Base-by-base conservation (phyloP, 2,329 filamentous ascomycete species). In the Diaporthe citrichinensis region DNA sequence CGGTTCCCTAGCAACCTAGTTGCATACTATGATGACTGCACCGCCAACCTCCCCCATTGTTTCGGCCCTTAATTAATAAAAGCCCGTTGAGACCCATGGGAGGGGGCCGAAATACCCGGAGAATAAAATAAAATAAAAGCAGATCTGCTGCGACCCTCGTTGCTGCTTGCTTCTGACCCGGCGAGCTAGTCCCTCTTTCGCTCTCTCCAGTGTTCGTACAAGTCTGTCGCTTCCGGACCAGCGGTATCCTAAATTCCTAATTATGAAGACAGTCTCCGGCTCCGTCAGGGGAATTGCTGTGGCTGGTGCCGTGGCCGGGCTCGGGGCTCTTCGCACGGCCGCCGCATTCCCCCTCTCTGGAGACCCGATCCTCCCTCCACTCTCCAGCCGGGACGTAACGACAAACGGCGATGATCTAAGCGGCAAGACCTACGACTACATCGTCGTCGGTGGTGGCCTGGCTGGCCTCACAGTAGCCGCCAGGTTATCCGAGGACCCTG, bases 381-480 rank as follows among this genome's bases (percentile, higher is more conserved):
- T 73, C 7, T 17, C 58, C 2, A 73, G 61, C 36, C 71, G 71
- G 46, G 36, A 65, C 17, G 71, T 73, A 17, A 65, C 58, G 10
- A 10, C n/a, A 4, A 65, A 53, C 20, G 71, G 71, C 12, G 71
- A 55, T 46, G 71, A 65, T 14, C 23, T 73, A 36, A 65, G 25
- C 58, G 71, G 71, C 28, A 53, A 73, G 59, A 71, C 76, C 0
- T 76, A 76, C 20, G 75, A 76, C 73, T 76, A 76, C 17, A 34
- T 76, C 31, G 68, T 76, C 41, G 73, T 76, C 14, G 75, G 75
- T 23, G 75, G 67, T 20, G 75, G 75, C 2, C 44, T 71, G 9
- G 69, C 73, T 6, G 80, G 80, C 12, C 74, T 81, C 12, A 78
- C 79, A 4, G 79, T 81, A 31, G 80, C 78, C 8, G 80, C 81